Conservation (phyloP, 2,329 filamentous ascomycete species). For the Calonectria naviculata region DNA sequence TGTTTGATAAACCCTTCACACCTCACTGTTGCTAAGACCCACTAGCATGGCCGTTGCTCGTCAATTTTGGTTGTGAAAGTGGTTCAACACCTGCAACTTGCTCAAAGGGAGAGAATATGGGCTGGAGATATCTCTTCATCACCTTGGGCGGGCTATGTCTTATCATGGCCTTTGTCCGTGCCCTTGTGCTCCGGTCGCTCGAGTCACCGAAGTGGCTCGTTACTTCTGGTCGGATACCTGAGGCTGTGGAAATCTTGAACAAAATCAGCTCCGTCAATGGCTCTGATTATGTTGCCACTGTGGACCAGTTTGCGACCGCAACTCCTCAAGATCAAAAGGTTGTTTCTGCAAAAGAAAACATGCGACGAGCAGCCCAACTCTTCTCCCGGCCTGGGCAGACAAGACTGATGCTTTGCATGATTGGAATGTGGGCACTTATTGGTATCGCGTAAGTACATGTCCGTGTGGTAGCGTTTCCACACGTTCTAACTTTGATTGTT, state of each 20-base stretch:
- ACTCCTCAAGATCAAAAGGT: not conserved
- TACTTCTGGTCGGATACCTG: slow-evolving; percentile 51
- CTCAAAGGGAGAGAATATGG: slow-evolving; percentile 52
- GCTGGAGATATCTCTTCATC: slow-evolving; percentile 55
- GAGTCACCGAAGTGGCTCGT: slow-evolving; percentile 56
- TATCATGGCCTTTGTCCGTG: slow-evolving; percentile 51
- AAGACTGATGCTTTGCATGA: slow-evolving; percentile 32
- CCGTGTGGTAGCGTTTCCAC: accelerated
- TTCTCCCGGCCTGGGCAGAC: slow-evolving; percentile 14
- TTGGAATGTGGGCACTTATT: slow-evolving; percentile 54
- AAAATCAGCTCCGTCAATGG: slow-evolving; percentile 47
- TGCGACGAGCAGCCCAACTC: not conserved
- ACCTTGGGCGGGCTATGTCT: slow-evolving; percentile 52
- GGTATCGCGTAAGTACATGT: slow-evolving; percentile 46
- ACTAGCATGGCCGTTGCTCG: slow-evolving; percentile 31
- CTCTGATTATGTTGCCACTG: slow-evolving; percentile 9
- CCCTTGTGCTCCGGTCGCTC: slow-evolving; percentile 51
- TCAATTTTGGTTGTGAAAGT: slow-evolving; percentile 29
- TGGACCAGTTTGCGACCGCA: slow-evolving; percentile 1
- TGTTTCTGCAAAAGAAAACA: slow-evolving; percentile 6
- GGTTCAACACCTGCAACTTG: slow-evolving; percentile 43
- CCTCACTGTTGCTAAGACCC: not conserved
- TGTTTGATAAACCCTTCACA: not conserved
- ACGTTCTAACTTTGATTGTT: not conserved
- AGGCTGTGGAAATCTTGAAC: slow-evolving; percentile 57